Evolutionary conservation across 2,329 filamentous ascomycete species (phyloP).

Genomic region (Penicillium concentricum): DNA sequence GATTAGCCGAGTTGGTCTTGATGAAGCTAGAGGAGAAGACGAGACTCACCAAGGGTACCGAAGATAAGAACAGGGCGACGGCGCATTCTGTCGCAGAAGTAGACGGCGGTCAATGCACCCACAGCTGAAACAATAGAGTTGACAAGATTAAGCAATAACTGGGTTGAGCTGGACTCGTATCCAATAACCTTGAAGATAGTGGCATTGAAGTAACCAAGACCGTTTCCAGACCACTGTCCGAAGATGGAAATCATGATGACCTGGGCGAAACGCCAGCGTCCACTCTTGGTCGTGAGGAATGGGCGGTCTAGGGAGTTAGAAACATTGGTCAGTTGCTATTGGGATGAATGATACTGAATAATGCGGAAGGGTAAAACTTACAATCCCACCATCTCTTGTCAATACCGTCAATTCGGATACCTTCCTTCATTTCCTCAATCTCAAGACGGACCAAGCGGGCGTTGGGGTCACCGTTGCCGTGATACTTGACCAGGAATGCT

Average conservation of each 20-base stretch:
- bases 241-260: conserved; percentile 54
- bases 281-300: conserved; percentile 45
- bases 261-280: conserved; percentile 51
- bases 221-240: conserved; percentile 53
- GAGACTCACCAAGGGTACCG: conserved; percentile 39
- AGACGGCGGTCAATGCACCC: conserved; percentile 47
- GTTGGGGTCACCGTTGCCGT: conserved; percentile 28
- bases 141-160: conserved; percentile 50
- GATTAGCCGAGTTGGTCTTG: neutral
- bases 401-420: conserved; percentile 47
- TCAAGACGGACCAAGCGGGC: conserved; percentile 28
- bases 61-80: conserved; percentile 49
- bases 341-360: neutral
- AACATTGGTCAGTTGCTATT: neutral
- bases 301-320: conserved; percentile 39
- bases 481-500: conserved; percentile 26
- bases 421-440: conserved; percentile 32
- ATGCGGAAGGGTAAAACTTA: conserved; percentile 23
- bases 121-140: conserved; percentile 49
- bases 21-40: no score
- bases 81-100: conserved; percentile 48
- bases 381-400: conserved; percentile 52
- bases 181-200: conserved; percentile 44
- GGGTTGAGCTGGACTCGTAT: conserved; percentile 30
- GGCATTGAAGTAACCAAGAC: conserved; percentile 53